Evolutionary conservation across 768 basidiomycete genomes (phyloP), one percentile per base, ranked within the genome.

Genomic region (Tylopilus vinaceipallidus): DNA sequence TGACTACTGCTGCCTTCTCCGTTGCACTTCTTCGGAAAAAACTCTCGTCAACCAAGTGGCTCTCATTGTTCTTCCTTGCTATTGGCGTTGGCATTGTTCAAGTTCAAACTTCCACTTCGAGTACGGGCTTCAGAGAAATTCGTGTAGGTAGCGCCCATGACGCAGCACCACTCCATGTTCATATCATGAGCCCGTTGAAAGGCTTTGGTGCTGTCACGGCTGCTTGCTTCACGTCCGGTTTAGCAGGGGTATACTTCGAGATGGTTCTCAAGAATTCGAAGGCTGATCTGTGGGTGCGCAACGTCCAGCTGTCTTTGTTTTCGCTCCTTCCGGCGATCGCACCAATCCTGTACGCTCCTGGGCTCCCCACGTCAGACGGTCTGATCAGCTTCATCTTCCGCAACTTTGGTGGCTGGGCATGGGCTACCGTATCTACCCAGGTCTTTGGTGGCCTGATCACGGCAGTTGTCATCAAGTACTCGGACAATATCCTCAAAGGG

Each of bases 401-500:
- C 52, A 84, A 98, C 69, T 99, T 98, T 67, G 91, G 90, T 17
- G 72, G 73, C 3, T 99, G 94, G 94, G 97, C 97, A 0, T 94
- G 94, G 87, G 90, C 91, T 17, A 95, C 94, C 2, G 94, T 99
- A 23, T 65, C 73, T 20, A 84, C 84, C 23, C 94, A 98, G 69
- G 95, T 97, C 32, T 78, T 95, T 50, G 97, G 97, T 24, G 95
- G 97, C 1, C 75, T 98, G 38, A 69, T 98, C 53, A 98, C 95
- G 4, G 95, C 97, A 2, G 68, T 98, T 26, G 97, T 98, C 50
- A 98, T 98, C 78, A 92, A 95, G 67, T 95, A 98, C 64, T 89
- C 90, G 48, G 92, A 94, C 70, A 98, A 97, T 66, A 91, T 91
- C 59, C 75, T 91, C 62, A 95, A 97, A 66, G 95, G 95, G n/a